These are phyloP conservation scores for Neurospora sp. DNA, from an alignment of 2,329 filamentous ascomycete genomes.

Conservation along the genomic window DNA sequence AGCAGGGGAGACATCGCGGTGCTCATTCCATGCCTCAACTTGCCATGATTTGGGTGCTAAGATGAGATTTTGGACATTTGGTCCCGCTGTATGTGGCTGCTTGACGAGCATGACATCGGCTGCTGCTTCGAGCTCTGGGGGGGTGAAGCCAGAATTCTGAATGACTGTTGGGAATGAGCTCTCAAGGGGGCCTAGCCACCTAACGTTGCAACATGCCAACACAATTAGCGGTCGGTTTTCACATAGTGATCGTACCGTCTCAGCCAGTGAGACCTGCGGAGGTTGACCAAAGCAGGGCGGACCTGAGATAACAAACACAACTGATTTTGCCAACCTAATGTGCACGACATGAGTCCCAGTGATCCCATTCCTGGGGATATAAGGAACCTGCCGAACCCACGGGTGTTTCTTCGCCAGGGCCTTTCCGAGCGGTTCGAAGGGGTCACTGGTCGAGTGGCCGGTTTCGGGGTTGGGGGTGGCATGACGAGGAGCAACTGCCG, in stretches of 20 bases:
- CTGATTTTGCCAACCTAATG: slow-evolving; percentile 46
- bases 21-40: slow-evolving; percentile 29
- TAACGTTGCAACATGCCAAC: slow-evolving; percentile 39
- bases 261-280: slow-evolving; percentile 42
- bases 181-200: slow-evolving; percentile 28
- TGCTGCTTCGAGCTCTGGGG: slow-evolving; percentile 36
- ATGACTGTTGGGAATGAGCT: slow-evolving; percentile 41
- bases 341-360: slow-evolving; percentile 54
- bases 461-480: slow-evolving; percentile 28
- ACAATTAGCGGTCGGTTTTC: slow-evolving; percentile 41
- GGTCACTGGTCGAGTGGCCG: slow-evolving; percentile 35
- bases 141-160: slow-evolving; percentile 37
- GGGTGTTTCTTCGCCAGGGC: slow-evolving; percentile 50
- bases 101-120: slow-evolving; percentile 39
- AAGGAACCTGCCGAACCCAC: slow-evolving; percentile 61
- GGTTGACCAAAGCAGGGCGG: slow-evolving; percentile 35
- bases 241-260: slow-evolving; percentile 31
- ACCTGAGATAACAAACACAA: slow-evolving; percentile 52
- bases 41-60: slow-evolving; percentile 29
- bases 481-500: slow-evolving; percentile 38
- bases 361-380: slow-evolving; percentile 53
- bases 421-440: slow-evolving; percentile 61
- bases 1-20: slow-evolving; percentile 30
- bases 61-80: slow-evolving; percentile 22
- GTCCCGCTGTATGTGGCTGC: slow-evolving; percentile 7